Conservation (phyloP, 441 rosid species). For the Gossypium lobatum region DNA sequence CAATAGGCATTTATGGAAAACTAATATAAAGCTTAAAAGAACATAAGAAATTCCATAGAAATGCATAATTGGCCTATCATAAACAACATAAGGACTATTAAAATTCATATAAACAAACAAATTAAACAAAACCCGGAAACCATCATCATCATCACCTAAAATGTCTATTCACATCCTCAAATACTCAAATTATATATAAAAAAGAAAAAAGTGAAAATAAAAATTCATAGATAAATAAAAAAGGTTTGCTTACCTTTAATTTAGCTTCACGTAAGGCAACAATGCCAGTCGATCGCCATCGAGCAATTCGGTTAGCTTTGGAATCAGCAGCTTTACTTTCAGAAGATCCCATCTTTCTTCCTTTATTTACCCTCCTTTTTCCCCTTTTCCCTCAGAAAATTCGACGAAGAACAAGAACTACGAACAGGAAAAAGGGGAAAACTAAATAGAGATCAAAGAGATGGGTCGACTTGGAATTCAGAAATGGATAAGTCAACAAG, state of each 20-base stretch:
- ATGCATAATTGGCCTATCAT: background rate
- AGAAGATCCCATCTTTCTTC: conserved; percentile 65
- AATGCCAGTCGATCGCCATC: conserved; percentile 96
- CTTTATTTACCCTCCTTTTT: background rate
- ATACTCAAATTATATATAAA: background rate
- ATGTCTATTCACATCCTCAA: background rate
- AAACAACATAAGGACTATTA: background rate
- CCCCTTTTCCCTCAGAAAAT: background rate
- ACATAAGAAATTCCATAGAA: background rate
- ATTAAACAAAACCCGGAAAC: background rate
- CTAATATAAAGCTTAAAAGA: background rate
- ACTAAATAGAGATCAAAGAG: background rate
- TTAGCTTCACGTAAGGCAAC: conserved; percentile 83
- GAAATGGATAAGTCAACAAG: background rate
- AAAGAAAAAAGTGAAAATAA: background rate
- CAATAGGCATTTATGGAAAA: background rate
- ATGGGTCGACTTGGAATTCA: background rate
- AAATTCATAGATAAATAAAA: background rate
- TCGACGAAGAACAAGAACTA: background rate
- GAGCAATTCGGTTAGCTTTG: conserved; percentile 55
- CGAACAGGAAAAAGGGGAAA: background rate
- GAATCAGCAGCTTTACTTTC: conserved; percentile 63
- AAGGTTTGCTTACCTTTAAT: conserved; percentile 51
- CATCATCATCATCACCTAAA: background rate
- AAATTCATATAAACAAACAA: background rate